These are phyloP conservation scores for Xylariaceae sp. DNA, from an alignment of 2,329 filamentous ascomycete species.

Conservation along the genomic window DNA sequence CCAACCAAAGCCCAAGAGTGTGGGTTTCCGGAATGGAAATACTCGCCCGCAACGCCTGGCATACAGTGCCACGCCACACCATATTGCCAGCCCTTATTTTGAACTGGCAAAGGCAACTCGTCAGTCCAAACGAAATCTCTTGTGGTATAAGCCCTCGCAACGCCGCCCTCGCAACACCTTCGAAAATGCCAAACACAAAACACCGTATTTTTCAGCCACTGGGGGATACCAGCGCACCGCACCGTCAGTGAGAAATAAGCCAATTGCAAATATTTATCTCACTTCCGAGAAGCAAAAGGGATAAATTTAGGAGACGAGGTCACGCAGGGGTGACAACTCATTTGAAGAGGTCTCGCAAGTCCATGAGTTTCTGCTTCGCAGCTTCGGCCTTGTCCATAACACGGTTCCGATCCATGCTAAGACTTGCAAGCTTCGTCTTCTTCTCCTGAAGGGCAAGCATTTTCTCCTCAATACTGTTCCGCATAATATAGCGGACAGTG, in stretches of 20 bases:
- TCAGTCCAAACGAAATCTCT: background rate
- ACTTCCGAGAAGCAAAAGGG: background rate
- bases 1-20: background rate
- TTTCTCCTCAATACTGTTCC: slow-evolving; percentile 85
- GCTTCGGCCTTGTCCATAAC: slow-evolving; percentile 53
- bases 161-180: slow-evolving; percentile 10
- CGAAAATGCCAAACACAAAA: slow-evolving; percentile 2
- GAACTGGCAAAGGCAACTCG: background rate
- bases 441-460: slow-evolving; percentile 86
- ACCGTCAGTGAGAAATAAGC: slow-evolving; percentile 1
- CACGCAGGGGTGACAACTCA: slow-evolving; percentile 25
- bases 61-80: no score
- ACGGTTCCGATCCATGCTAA: slow-evolving; percentile 66
- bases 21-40: background rate
- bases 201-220: background rate
- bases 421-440: slow-evolving; percentile 84
- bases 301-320: background rate
- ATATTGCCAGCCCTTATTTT: background rate
- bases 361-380: slow-evolving; percentile 59
- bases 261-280: slow-evolving; percentile 3
- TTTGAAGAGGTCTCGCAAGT: slow-evolving; percentile 56
- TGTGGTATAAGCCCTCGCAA: background rate
- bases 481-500: slow-evolving; percentile 89
- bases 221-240: slow-evolving; percentile 22
- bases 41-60: slow-evolving; percentile 3